Percentiles rank a stretch among this genome's conserved stretches.
These are phyloP conservation scores for Acacia confusa DNA, from an alignment of 306 rosid species.

Conservation along the genomic window DNA sequence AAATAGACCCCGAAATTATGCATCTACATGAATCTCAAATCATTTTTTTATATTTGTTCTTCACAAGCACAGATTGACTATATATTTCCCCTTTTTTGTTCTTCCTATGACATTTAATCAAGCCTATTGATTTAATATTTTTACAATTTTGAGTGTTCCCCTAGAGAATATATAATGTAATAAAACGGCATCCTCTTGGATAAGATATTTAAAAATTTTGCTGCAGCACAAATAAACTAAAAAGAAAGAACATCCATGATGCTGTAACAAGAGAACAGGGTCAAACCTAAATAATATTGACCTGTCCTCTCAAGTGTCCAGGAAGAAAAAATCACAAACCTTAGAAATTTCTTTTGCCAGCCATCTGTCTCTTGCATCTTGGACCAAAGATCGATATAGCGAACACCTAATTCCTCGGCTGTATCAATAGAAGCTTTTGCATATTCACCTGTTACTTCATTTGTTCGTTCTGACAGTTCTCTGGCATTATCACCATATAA, in stretches of 20 bases:
- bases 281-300: slow-evolving; percentile 5
- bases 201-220: neutral
- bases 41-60: neutral
- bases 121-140: neutral
- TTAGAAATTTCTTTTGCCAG: slow-evolving; percentile 79
- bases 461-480: slow-evolving; percentile 71
- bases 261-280: slow-evolving; percentile 19
- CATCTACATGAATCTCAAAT: neutral
- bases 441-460: slow-evolving; percentile 75
- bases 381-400: slow-evolving; percentile 77
- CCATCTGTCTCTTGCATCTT: slow-evolving; percentile 88
- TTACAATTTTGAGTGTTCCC: neutral
- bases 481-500: slow-evolving; percentile 65
- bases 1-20: neutral
- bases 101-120: neutral
- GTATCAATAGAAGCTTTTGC: slow-evolving; percentile 70
- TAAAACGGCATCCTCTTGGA: neutral
- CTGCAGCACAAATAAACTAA: slow-evolving; percentile 5
- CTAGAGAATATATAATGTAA: slow-evolving; percentile 5
- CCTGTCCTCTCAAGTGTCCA: slow-evolving; percentile 17
- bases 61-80: neutral
- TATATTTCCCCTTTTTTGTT: no score
- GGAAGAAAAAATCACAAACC: slow-evolving; percentile 50
- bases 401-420: slow-evolving; percentile 66
- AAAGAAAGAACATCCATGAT: slow-evolving; percentile 6